Evolutionary conservation across 2,329 filamentous ascomycete species (phyloP), one percentile per base, ranked within the genome.

Genomic region (Nakataea oryzae): DNA sequence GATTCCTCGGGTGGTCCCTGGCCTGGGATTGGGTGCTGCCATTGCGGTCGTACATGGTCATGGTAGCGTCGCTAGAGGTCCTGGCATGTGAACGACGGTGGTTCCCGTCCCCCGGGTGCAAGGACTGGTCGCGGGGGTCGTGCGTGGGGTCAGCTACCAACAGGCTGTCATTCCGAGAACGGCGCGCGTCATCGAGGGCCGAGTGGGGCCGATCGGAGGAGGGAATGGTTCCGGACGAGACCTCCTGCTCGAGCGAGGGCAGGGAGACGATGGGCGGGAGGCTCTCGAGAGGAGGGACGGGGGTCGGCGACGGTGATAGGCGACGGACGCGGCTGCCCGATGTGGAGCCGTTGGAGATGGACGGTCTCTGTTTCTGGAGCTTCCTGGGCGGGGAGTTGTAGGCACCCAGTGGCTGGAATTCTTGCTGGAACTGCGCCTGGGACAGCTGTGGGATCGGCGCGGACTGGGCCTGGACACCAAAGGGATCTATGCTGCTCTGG

Each of bases 1-100:
- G 76, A 67, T 75, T 77, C 64, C 79, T 74, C 21, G 77, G 75
- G 69, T 82, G 79, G 12, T 74, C 74, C 64, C 71, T 72, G 8
- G 41, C 50, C 21, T 28, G 50, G 6, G 56, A 29, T 41, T 58
- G 56, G 3, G 61, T 50, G 57, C 70, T 68, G 58, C 69, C 71
- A 65, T 72, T 71, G 24, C 68, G 70, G 32, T 71, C 71, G 63
- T 75, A 74, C 70, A 74, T 74, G 54, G 64, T 67, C 26, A 58
- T 67, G 62, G 56, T 58, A 32, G 62, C 63, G 61, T 62, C 61
- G 34, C 59, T 61, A 24, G 54, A n/a, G 13, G 30, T 57, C 54
- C 59, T 61, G 17, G 28, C 59, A 61, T 57, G 54, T 34, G 54
- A 57, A n/a, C 56, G 56, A 28, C 14, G 54, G 12, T 56, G 8